phyloP scores from a whole-genome alignment of 306 rosid species.

The Inga laurina region DNA sequence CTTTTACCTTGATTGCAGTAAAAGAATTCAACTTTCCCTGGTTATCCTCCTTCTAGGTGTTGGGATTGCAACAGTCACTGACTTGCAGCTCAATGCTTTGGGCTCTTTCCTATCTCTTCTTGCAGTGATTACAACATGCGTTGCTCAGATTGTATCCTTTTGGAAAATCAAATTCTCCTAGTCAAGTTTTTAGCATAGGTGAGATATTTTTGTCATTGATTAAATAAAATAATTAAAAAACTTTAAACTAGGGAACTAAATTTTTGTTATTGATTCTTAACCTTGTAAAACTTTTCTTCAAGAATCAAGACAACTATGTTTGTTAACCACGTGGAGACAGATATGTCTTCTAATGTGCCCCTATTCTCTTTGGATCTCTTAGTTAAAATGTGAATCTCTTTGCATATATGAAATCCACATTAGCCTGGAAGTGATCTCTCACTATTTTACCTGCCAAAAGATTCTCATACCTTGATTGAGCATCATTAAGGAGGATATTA shows the following conservation, averaged over 20 bases:
- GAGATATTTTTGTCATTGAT: neutral
- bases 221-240: neutral
- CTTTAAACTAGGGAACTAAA: neutral
- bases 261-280: neutral
- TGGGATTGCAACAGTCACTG: slow-evolving; percentile 94
- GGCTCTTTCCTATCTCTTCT: slow-evolving; percentile 85
- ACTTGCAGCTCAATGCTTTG: slow-evolving; percentile 85
- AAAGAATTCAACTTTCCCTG: slow-evolving; percentile 77
- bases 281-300: neutral
- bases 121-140: slow-evolving; percentile 86
- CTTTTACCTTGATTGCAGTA: slow-evolving; percentile 34
- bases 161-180: neutral
- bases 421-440: neutral
- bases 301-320: neutral
- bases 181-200: neutral
- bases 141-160: slow-evolving; percentile 98
- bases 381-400: neutral
- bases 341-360: neutral
- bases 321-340: neutral
- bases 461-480: slow-evolving; percentile 2
- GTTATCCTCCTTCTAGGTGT: slow-evolving; percentile 80
- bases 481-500: neutral
- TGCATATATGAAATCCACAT: slow-evolving; percentile 2
- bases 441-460: neutral
- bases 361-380: slow-evolving; percentile 1